Evolutionary conservation across 2,329 filamentous ascomycete species (phyloP).

Genomic region (Dactylellina drechsleri): DNA sequence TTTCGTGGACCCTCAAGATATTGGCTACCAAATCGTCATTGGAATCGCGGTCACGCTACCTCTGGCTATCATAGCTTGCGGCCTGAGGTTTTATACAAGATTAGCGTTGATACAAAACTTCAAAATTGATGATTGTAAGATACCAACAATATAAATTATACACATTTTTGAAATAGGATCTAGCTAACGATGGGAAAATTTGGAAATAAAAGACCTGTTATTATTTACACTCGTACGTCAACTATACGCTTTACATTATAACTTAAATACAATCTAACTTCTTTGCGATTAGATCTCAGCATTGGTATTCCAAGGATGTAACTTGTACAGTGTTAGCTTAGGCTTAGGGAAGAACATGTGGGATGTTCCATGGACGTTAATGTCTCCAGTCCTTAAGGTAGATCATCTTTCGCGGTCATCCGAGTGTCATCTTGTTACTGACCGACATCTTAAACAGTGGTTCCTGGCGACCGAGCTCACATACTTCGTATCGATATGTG

Average conservation of each 20-base stretch:
- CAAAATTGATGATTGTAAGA: conserved; percentile 45
- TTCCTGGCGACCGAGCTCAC: conserved; percentile 48
- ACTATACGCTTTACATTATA: conserved; percentile 1
- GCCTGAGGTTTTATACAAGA: conserved; percentile 46
- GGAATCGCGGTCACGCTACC: conserved; percentile 34
- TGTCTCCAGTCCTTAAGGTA: conserved; percentile 47
- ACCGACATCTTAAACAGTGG: conserved; percentile 14
- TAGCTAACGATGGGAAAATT: neutral
- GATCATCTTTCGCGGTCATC: neutral
- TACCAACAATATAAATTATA: conserved; percentile 13
- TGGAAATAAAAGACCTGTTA: conserved; percentile 23
- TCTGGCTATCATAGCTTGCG: conserved; percentile 38
- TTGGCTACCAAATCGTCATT: conserved; percentile 41
- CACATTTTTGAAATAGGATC: conserved; percentile 41
- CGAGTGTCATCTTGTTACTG: neutral
- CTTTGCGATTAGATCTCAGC: conserved; percentile 28
- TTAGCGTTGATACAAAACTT: conserved; percentile 36
- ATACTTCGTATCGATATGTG: conserved; percentile 49
- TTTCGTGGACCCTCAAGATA: conserved; percentile 24
- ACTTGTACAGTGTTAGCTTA: conserved; percentile 37
- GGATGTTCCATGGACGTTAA: conserved; percentile 45
- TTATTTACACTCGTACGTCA: conserved; percentile 43
- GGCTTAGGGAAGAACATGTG: conserved; percentile 50
- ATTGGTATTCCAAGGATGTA: conserved; percentile 39
- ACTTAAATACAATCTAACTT: neutral